phyloP scores from a whole-genome alignment of 805 yeast species.

The Monosporozyma servazzii region DNA sequence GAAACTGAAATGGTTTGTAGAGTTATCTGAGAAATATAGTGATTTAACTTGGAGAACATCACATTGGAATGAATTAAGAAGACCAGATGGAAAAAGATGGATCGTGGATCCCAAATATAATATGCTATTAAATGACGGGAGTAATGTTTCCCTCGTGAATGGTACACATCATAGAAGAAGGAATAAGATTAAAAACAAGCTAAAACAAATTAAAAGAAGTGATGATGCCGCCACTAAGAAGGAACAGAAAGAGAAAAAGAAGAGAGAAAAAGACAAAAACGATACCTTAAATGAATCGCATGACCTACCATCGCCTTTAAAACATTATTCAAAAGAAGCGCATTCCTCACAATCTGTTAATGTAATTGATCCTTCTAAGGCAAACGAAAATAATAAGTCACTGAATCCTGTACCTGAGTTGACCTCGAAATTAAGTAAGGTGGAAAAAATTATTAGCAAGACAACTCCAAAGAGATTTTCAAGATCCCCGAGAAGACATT shows the following conservation, averaged over 20 bases:
- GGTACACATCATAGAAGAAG: conserved; percentile 4
- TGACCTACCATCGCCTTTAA: neutral
- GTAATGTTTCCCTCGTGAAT: conserved; percentile 1
- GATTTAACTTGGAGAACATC: conserved; percentile 46
- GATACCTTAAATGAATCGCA: neutral
- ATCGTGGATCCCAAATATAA: conserved; percentile 6
- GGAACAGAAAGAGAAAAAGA: neutral
- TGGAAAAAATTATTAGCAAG: conserved; percentile 17
- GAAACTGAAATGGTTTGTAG: conserved; percentile 55
- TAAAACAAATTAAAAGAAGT: neutral
- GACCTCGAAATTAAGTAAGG: conserved; percentile 9
- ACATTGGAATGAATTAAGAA: conserved; percentile 27
- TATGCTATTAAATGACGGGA: neutral
- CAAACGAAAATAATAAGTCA: neutral
- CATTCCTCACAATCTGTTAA: neutral
- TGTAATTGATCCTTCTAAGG: neutral
- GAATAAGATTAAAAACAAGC: neutral
- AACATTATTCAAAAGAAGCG: neutral
- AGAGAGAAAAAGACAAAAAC: neutral
- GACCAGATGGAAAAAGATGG: conserved; percentile 25
- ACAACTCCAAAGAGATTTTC: conserved; percentile 14
- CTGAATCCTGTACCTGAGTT: neutral
- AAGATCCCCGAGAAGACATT: conserved; percentile 10
- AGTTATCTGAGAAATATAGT: conserved; percentile 45
- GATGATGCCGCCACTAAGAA: neutral